phyloP scores from a whole-genome alignment of 441 rosid genomes.

The Rhodomyrtus psidioides region DNA sequence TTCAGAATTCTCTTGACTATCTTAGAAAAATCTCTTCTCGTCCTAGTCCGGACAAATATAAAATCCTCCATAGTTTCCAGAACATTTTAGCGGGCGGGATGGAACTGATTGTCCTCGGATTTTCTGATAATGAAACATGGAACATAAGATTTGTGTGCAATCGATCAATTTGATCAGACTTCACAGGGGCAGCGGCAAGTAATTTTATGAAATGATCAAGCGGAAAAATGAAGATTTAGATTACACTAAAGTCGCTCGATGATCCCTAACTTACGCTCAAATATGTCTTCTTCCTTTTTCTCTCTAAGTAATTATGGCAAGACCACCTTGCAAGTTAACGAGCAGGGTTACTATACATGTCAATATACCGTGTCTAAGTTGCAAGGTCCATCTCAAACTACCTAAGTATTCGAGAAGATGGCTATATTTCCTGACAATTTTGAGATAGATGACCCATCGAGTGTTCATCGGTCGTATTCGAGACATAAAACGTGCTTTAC shows the following conservation, averaged over 20 bases:
- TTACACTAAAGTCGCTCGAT: background rate
- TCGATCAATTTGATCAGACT: background rate
- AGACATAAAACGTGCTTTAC: background rate
- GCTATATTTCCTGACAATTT: background rate
- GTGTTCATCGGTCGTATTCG: background rate
- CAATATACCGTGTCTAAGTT: too few relatives aligned
- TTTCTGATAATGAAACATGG: background rate
- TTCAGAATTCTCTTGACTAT: background rate
- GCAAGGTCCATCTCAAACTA: background rate
- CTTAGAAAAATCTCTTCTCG: background rate
- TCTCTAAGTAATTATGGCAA: background rate
- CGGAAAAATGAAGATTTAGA: background rate
- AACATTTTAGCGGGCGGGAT: background rate
- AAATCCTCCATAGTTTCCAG: background rate
- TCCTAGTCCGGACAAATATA: background rate
- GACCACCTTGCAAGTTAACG: background rate
- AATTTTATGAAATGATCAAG: background rate
- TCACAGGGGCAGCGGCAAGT: background rate
- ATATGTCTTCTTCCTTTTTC: too few relatives aligned
- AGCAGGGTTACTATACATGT: background rate
- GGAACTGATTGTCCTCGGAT: background rate
- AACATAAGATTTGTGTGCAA: background rate
- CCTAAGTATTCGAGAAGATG: background rate
- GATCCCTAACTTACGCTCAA: background rate
- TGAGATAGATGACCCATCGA: background rate